Conservation (phyloP, 768 basidiomycete species). For the Lactarius tabidus region DNA sequence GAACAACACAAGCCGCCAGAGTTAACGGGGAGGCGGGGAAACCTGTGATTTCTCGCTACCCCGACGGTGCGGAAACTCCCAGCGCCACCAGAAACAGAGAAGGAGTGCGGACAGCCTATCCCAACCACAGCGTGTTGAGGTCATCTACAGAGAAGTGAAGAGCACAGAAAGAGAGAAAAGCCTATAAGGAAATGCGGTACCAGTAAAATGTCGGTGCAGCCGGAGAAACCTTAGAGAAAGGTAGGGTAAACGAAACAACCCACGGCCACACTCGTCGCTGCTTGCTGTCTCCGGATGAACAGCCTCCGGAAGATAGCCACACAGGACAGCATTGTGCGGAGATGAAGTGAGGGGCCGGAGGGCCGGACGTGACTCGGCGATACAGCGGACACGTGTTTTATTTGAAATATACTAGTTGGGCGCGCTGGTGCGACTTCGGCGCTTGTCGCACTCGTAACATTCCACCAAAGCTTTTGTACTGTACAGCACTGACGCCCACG, state of each 20-base stretch:
- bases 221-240: background rate
- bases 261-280: background rate
- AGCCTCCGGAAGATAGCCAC: background rate
- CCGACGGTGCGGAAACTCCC: background rate
- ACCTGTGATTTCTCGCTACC: background rate
- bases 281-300: background rate
- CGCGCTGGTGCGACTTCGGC: too few species aligned
- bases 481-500: too few species aligned
- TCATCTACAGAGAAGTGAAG: background rate
- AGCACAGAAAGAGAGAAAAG: background rate
- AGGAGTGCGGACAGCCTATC: background rate
- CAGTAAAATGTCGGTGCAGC: too few species aligned
- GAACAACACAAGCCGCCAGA: background rate
- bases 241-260: background rate
- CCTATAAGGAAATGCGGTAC: background rate
- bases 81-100: background rate
- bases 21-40: fast-evolving
- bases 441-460: too few species aligned
- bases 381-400: too few species aligned
- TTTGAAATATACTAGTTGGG: too few species aligned
- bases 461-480: too few species aligned
- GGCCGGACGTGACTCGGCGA: too few species aligned
- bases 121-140: background rate
- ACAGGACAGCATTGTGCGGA: background rate
- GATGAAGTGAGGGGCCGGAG: too few species aligned